Evolutionary conservation across 352 stramenopile species (phyloP).

Genomic region (Globisporangium rhizosaccharum): DNA sequence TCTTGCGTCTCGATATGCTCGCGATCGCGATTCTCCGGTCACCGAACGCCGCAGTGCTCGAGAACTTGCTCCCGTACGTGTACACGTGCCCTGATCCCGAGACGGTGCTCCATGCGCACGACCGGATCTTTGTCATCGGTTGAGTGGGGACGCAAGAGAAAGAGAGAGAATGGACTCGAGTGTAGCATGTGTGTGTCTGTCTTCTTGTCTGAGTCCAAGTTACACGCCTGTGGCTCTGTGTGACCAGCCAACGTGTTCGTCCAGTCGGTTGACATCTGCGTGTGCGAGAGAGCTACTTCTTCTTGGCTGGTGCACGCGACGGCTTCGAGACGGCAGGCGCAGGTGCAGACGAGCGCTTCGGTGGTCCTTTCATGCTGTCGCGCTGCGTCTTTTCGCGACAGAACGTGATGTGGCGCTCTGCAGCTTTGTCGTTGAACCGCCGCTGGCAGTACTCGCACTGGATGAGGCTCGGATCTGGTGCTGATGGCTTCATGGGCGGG

Average conservation of each 20-base stretch:
- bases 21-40: conserved; percentile 43
- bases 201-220: too few species aligned
- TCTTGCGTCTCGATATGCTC: conserved; percentile 34
- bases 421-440: conserved; percentile 89
- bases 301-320: conserved; percentile 30
- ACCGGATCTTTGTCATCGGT: conserved; percentile 50
- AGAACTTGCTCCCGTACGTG: conserved; percentile 61
- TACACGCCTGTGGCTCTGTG: too few species aligned
- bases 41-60: conserved; percentile 25
- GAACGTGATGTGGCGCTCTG: conserved; percentile 89
- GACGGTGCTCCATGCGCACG: conserved; percentile 40
- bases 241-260: too few species aligned
- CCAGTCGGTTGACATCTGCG: not conserved
- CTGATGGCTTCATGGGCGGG: conserved; percentile 50
- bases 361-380: conserved; percentile 26
- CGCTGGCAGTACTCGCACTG: conserved; percentile 89
- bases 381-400: conserved; percentile 84
- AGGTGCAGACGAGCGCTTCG: conserved; percentile 27
- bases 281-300: conserved; percentile 24
- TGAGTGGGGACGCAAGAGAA: conserved; percentile 11
- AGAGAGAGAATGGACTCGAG: not conserved
- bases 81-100: conserved; percentile 49
- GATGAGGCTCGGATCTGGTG: conserved; percentile 80
- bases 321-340: conserved; percentile 20
- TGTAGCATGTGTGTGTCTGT: not conserved